These are phyloP conservation scores for Phytophthora kernoviae DNA, from an alignment of 352 stramenopile genomes.

Conservation along the genomic window DNA sequence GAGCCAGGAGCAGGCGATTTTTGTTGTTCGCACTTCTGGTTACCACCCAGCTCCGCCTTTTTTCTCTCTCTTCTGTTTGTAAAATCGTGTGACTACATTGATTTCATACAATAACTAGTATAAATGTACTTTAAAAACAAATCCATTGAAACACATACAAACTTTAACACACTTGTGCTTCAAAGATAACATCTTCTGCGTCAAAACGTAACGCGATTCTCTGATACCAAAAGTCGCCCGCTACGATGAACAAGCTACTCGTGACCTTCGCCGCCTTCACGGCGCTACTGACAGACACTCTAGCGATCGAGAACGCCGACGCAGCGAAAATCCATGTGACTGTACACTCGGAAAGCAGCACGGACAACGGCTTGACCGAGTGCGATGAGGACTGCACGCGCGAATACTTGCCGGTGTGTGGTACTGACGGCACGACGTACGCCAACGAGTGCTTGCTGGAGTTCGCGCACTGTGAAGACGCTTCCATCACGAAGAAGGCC, in stretches of 20 bases:
- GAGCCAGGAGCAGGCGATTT: background rate
- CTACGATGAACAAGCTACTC: background rate
- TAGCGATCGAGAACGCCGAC: background rate
- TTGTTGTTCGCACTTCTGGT: conserved; percentile 2
- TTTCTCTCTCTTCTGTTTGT: no score
- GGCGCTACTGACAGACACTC: background rate
- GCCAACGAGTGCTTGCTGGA: conserved; percentile 59
- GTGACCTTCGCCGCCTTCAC: background rate
- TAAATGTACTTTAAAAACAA: background rate
- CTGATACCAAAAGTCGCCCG: no score
- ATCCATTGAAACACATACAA: background rate
- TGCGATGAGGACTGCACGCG: conserved; percentile 48
- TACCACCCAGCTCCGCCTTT: no score
- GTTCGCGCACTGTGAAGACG: conserved; percentile 43
- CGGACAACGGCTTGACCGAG: conserved; percentile 1
- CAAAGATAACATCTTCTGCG: no score
- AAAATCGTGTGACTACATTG: no score
- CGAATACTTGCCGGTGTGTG: conserved; percentile 59
- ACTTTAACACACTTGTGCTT: no score
- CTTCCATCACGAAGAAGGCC: conserved; percentile 22
- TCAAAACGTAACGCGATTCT: no score
- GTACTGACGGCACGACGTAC: conserved; percentile 60
- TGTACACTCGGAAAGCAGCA: background rate
- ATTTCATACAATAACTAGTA: background rate
- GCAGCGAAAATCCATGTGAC: background rate